Evolutionary conservation across 768 basidiomycete genomes (phyloP).

Genomic region (Infundibulicybe gibba): DNA sequence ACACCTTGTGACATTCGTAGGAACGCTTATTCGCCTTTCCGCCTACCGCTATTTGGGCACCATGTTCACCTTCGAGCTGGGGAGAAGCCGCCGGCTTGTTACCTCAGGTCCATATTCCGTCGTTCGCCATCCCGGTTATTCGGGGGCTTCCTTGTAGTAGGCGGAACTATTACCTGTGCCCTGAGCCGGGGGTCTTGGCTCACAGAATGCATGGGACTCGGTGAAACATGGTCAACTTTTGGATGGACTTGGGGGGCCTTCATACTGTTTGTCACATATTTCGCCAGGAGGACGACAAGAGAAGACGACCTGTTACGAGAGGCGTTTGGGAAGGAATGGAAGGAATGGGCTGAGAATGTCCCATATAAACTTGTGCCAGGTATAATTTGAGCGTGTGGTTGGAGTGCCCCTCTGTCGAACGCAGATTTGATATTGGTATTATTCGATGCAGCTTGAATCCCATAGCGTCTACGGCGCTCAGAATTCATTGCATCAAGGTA

Average conservation of each 20-base stretch:
- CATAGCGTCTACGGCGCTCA: too few species aligned
- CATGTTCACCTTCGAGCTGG: constrained; percentile 24
- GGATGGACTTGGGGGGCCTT: too few species aligned
- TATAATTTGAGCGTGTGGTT: constrained; percentile 21
- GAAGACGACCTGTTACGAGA: constrained; percentile 24
- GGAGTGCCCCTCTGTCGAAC: too few species aligned
- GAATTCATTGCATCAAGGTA: too few species aligned
- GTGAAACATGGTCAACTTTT: constrained; percentile 6
- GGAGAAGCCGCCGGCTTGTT: constrained; percentile 17
- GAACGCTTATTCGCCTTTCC: too few species aligned
- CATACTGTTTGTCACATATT: not conserved
- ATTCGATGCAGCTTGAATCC: too few species aligned
- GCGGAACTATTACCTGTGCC: constrained; percentile 8
- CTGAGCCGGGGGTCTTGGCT: constrained; percentile 7
- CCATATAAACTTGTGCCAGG: constrained; percentile 23
- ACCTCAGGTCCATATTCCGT: too few species aligned
- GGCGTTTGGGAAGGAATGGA: constrained; percentile 30
- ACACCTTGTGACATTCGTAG: too few species aligned
- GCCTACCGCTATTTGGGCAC: constrained; percentile 18
- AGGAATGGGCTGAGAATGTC: constrained; percentile 20
- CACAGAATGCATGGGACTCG: constrained; percentile 9
- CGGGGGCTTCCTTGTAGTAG: constrained; percentile 10
- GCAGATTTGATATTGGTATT: too few species aligned
- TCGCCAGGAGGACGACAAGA: constrained; percentile 13
- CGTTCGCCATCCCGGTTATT: constrained; percentile 27